Base-by-base conservation (phyloP, 2,329 filamentous ascomycete species). In the Microcyclospora tardicrescens region DNA sequence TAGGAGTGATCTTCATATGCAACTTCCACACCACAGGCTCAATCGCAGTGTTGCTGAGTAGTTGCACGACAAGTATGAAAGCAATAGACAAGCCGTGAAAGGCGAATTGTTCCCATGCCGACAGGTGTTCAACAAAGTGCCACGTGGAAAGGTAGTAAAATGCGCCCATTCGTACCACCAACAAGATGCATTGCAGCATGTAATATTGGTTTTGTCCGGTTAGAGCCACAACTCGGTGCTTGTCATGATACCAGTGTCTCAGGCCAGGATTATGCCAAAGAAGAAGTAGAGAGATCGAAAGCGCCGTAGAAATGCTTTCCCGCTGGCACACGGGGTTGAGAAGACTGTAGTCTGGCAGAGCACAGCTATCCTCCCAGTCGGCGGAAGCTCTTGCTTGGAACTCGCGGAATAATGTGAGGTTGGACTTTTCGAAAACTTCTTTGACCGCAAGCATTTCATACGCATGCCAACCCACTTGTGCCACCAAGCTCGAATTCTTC, bases 131-230 rank as follows among this genome's bases (percentile, higher is more conserved):
- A 34, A 62, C 49, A 19, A 51, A 55, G 40, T 51, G 57, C 43
- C 45, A 56, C 11, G 54, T 24, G 5, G 50, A 52, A 34, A 62
- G 49, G 16, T 51, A 55, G 41, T 51, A 57, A 42, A 44, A 56
- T 11, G 55, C 57, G 10, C 69, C 50, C 32, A 69, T 58, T 29
- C 81, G 71, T 10, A 77, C 59, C 5, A 69, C 53, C 10, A 84
- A 53, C 15, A 77, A 66, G 27, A 80, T 54, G 2, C 69, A 54
- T 51, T 86, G 81, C 43, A 79, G 72, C 1, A 66, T 67, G 53
- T 84, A 83, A 69, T 81, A 81, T 37, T 74, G 68, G 3, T 66
- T 63, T 10, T 83, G 68, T 13, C 54, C 55, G 8, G 42, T 36
- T 9, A 54, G 41, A 16, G 44, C 43, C 34, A 55, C 51, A 19